Conservation (phyloP, 2,329 filamentous ascomycete species). For the Capronia epimyces region DNA sequence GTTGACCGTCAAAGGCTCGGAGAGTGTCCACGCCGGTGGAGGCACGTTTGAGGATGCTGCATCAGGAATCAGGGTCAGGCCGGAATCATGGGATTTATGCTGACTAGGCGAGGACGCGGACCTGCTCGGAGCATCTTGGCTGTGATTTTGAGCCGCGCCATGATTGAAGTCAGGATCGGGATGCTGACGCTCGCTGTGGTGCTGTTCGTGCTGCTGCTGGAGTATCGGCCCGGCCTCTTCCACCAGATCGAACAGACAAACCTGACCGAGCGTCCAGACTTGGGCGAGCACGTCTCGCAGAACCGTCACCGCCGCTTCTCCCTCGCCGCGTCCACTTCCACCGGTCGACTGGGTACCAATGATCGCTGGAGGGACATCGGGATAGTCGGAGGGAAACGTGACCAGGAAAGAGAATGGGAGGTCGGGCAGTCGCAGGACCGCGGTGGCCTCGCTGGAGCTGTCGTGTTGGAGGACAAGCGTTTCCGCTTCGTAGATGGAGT, state of each 20-base stretch:
- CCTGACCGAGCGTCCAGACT: slow-evolving; percentile 67
- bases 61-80: slow-evolving; percentile 21
- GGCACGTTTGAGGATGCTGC: slow-evolving; percentile 34
- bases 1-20: slow-evolving; percentile 68
- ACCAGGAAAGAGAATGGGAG: slow-evolving; percentile 49
- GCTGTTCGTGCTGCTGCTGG: slow-evolving; percentile 42
- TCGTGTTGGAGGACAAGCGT: slow-evolving; percentile 19
- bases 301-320: slow-evolving; percentile 62
- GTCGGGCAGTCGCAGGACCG: slow-evolving; percentile 62
- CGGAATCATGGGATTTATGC: not conserved
- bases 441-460: slow-evolving; percentile 40
- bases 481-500: slow-evolving; percentile 55
- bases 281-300: slow-evolving; percentile 61
- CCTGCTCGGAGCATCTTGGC: slow-evolving; percentile 25
- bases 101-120: slow-evolving; percentile 19
- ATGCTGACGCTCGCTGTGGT: slow-evolving; percentile 38
- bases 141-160: slow-evolving; percentile 24
- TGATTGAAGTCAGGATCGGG: slow-evolving; percentile 6
- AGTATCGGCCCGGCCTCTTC: slow-evolving; percentile 54
- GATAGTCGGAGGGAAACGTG: slow-evolving; percentile 69
- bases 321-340: slow-evolving; percentile 63
- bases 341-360: slow-evolving; percentile 75
- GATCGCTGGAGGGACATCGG: slow-evolving; percentile 65
- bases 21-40: slow-evolving; percentile 65
- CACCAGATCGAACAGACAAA: slow-evolving; percentile 87